Percentiles rank a stretch among this genome's conserved stretches.
These are phyloP conservation scores for Chromosphaera perkinsii DNA, from an alignment of 208 protist genomes.

Conservation along the genomic window DNA sequence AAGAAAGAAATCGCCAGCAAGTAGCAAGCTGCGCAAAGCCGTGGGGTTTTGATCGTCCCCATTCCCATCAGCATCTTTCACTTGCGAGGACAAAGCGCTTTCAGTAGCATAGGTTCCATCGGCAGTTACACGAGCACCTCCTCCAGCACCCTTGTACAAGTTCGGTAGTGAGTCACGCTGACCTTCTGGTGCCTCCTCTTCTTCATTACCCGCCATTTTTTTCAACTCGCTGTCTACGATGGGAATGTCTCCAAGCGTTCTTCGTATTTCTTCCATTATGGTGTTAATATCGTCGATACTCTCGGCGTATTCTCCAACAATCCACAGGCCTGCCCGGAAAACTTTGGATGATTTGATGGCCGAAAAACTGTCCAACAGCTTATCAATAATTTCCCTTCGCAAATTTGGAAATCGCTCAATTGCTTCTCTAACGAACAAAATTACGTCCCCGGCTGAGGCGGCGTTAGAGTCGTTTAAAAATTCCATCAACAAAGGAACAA, in stretches of 20 bases:
- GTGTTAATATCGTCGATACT: conserved; percentile 11
- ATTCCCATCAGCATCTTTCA: background rate
- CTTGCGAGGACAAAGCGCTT: conserved; percentile 25
- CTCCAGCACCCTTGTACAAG: background rate
- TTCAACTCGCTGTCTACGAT: conserved; percentile 49
- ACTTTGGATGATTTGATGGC: conserved; percentile 24
- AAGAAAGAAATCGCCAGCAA: conserved; percentile 85
- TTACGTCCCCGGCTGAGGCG: conserved; percentile 72
- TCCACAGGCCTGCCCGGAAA: conserved; percentile 48
- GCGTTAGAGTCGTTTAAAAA: conserved; percentile 75
- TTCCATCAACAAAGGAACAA: conserved; percentile 84
- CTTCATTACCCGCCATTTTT: conserved; percentile 33
- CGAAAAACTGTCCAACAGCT: conserved; percentile 45
- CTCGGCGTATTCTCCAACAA: conserved; percentile 16
- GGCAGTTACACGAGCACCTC: conserved; percentile 36
- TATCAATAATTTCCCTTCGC: conserved; percentile 54
- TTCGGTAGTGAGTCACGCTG: background rate
- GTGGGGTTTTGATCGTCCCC: background rate
- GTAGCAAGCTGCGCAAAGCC: conserved; percentile 37
- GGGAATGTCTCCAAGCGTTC: conserved; percentile 48
- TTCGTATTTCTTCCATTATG: background rate
- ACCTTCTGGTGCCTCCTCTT: background rate
- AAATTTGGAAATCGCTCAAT: conserved; percentile 77
- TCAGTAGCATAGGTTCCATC: conserved; percentile 86
- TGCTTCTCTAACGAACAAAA: conserved; percentile 85